Evolutionary conservation across 306 rosid species (phyloP).

Genomic region (Lathyrus oleraceus): DNA sequence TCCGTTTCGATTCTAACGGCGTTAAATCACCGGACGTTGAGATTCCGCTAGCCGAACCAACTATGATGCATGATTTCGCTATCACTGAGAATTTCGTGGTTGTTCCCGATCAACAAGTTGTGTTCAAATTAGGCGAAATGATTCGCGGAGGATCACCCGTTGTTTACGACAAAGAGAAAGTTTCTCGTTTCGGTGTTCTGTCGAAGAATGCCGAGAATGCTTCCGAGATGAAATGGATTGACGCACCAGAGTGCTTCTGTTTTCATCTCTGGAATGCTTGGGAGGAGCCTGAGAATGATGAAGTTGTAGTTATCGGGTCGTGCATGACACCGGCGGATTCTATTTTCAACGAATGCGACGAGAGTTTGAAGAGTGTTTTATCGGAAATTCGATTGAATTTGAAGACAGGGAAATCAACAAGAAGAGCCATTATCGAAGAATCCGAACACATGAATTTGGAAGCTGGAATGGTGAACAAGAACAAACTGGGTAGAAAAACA

Average conservation of each 20-base stretch:
- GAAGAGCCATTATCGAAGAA: conserved; percentile 55
- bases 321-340: conserved; percentile 97
- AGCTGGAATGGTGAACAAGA: conserved; percentile 96
- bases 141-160: conserved; percentile 90
- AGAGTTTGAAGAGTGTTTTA: conserved; percentile 60
- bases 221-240: conserved; percentile 66
- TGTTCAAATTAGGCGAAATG: conserved; percentile 77
- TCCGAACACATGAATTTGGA: conserved; percentile 71
- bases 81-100: conserved; percentile 72
- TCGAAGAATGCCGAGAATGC: conserved; percentile 62
- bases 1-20: conserved; percentile 57
- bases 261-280: conserved; percentile 97
- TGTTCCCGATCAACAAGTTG: conserved; percentile 94
- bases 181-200: conserved; percentile 67
- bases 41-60: conserved; percentile 60
- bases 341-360: conserved; percentile 90
- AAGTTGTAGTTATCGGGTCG: conserved; percentile 84
- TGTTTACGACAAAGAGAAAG: conserved; percentile 63
- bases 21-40: conserved; percentile 71
- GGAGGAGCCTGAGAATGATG: conserved; percentile 71
- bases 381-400: conserved; percentile 83
- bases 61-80: conserved; percentile 97
- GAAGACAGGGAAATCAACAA: conserved; percentile 61
- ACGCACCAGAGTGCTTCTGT: conserved; percentile 84
- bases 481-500: conserved; percentile 69